Percentiles rank a stretch among this genome's conserved stretches.
Conservation (phyloP, 768 basidiomycete genomes). For the Amanita phalloides region DNA sequence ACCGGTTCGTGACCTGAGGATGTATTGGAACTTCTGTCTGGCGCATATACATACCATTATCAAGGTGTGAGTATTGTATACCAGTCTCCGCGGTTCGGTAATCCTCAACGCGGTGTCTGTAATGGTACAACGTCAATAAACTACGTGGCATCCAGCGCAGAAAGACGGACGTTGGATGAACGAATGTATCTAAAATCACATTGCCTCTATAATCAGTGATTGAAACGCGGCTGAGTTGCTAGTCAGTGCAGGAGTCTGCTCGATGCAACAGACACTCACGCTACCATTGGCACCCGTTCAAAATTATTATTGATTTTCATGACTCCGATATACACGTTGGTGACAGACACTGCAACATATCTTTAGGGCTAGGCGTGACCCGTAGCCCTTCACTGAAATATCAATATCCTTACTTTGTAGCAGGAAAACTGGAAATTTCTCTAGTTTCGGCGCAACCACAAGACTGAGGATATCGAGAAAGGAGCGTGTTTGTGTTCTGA, state of each 20-base stretch:
- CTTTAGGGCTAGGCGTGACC: conserved; percentile 13
- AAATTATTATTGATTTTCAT: conserved; percentile 13
- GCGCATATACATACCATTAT: conserved; percentile 21
- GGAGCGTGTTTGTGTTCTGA: neutral
- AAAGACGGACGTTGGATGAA: conserved; percentile 39
- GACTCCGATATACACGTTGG: conserved; percentile 31
- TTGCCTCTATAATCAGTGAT: conserved; percentile 37
- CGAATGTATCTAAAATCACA: conserved; percentile 36
- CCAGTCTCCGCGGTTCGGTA: conserved; percentile 38
- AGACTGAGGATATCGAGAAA: conserved; percentile 2
- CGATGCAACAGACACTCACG: conserved; percentile 23
- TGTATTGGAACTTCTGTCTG: neutral
- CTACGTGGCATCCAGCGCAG: neutral
- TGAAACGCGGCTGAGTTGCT: conserved; percentile 33
- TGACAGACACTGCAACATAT: conserved; percentile 36
- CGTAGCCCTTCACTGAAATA: neutral
- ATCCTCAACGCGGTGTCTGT: conserved; percentile 37
- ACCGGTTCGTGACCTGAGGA: neutral
- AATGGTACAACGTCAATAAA: neutral
- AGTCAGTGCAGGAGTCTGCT: neutral
- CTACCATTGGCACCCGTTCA: conserved; percentile 38
- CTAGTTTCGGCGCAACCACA: conserved; percentile 2
- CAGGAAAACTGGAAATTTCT: conserved; percentile 4
- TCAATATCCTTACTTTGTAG: conserved; percentile 5
- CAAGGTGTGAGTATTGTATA: conserved; percentile 26